Percentiles rank a stretch among this genome's conserved stretches.
Evolutionary conservation across 257 asterid genomes (phyloP).

Genomic region (Agastache rugosa): DNA sequence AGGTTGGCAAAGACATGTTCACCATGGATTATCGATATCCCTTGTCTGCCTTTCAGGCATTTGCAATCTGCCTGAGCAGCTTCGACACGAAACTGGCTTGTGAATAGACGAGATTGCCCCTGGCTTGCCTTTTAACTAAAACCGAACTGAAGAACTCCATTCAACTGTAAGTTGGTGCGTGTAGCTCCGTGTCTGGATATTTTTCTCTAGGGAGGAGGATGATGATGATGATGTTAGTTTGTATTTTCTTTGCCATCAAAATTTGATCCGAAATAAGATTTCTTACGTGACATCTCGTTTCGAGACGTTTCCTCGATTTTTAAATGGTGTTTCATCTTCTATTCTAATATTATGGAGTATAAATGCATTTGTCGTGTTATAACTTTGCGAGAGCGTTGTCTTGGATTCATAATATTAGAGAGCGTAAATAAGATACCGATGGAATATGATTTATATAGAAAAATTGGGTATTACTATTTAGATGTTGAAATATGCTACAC

Average conservation of each 20-base stretch:
- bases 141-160: neutral
- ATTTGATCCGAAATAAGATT: neutral
- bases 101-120: conserved; percentile 44
- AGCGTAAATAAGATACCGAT: too few species aligned
- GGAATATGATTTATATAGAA: too few species aligned
- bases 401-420: too few species aligned
- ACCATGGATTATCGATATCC: conserved; percentile 81
- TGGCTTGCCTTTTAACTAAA: conserved; percentile 12
- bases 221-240: conserved; percentile 6
- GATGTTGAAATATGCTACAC: too few species aligned
- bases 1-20: conserved; percentile 71
- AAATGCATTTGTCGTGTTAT: neutral
- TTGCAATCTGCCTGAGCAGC: conserved; percentile 79
- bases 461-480: too few species aligned
- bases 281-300: neutral
- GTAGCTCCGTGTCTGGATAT: conserved; percentile 24
- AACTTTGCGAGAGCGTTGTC: too few species aligned
- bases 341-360: neutral
- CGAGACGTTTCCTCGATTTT: neutral
- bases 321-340: neutral
- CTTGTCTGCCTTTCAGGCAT: conserved; percentile 75
- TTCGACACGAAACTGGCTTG: conserved; percentile 82
- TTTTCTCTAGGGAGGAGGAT: conserved; percentile 6
- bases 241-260: neutral
- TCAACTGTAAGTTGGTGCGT: neutral